Base-by-base conservation (phyloP, 371 early-diverging fungal genomes). In the Capillidium heterosporum region DNA sequence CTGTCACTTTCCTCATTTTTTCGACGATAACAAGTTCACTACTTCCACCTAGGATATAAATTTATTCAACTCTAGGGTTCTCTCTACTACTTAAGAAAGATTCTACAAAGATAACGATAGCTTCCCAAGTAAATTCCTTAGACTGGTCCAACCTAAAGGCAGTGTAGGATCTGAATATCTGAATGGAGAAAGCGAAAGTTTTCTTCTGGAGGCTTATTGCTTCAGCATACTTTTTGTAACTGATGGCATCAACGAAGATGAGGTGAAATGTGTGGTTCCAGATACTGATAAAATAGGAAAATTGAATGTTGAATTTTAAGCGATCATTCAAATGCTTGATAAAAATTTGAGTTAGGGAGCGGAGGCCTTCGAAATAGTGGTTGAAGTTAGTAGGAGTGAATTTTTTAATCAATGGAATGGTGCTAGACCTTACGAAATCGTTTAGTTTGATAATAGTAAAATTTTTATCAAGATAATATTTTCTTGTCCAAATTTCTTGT, bases 151-250 rank as follows among this genome's bases (percentile, higher is more conserved):
- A 77, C 54, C 92, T 90, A 70, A 66, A 94, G 72, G 92, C 92
- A 62, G 73, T 65, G 47, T 76, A 72, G 56, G 67, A 72, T 44
- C 69, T 72, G 50, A 82, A 64, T 57, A 76, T 71, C 69, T 91
- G 90, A 63, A 96, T 81, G 56, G 78, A 89, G 62, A 96, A 82
- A 11, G 93, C 91, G 48, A 96, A 96, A 85, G 86, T 95, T 57
- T 74, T 57, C 56, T 80, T 68, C 76, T 89, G 81, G 44, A 96
- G 68, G 69, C 78, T 85, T 43, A 95, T 68, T 67, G 78, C 78
- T 57, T 78, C 74, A 57, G 89, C 95, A 65, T 92, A 89, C 42
- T 70, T 74, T 59, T 81, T 87, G 65, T 77, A 95, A 65, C 87
- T 77, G 63, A 28, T 63, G 47, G 86, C 92, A 63, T 95, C 89